These are phyloP conservation scores for Hyphopichia fennica DNA, from an alignment of 1,139 yeast genomes.

Conservation along the genomic window DNA sequence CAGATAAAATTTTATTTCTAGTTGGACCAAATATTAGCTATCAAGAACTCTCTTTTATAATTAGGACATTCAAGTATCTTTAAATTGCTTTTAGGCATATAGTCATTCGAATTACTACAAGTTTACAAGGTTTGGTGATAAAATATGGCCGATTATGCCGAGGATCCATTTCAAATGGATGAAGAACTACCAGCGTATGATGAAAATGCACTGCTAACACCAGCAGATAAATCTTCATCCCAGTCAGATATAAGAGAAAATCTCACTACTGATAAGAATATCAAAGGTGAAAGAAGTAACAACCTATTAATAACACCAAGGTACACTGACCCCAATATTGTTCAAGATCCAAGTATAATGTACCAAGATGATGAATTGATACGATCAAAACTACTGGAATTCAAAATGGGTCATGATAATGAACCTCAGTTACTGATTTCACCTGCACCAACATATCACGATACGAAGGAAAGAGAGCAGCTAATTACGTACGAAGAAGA, in stretches of 20 bases:
- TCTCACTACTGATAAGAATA: not conserved
- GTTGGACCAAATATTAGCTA: no score
- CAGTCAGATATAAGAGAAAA: not conserved
- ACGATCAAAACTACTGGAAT: constrained; percentile 34
- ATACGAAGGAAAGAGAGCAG: constrained; percentile 20
- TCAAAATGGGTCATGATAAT: constrained; percentile 24
- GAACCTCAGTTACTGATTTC: not conserved
- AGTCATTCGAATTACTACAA: no score
- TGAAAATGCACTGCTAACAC: not conserved
- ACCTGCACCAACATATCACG: constrained; percentile 11
- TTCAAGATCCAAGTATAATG: constrained; percentile 5
- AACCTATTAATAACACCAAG: constrained; percentile 13
- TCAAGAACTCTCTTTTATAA: no score
- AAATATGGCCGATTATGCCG: constrained; percentile 33
- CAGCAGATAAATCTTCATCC: not conserved
- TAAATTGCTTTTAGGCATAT: no score
- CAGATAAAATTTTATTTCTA: no score
- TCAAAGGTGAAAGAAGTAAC: not conserved
- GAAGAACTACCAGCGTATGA: constrained; percentile 30
- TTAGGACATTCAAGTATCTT: no score
- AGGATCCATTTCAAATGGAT: constrained; percentile 50
- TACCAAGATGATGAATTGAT: constrained; percentile 26
- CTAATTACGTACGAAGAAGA: constrained; percentile 42
- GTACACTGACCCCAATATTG: constrained; percentile 14
- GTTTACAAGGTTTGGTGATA: not conserved